Evolutionary conservation across 2,329 filamentous ascomycete species (phyloP).

Genomic region (Fusarium nygamai): DNA sequence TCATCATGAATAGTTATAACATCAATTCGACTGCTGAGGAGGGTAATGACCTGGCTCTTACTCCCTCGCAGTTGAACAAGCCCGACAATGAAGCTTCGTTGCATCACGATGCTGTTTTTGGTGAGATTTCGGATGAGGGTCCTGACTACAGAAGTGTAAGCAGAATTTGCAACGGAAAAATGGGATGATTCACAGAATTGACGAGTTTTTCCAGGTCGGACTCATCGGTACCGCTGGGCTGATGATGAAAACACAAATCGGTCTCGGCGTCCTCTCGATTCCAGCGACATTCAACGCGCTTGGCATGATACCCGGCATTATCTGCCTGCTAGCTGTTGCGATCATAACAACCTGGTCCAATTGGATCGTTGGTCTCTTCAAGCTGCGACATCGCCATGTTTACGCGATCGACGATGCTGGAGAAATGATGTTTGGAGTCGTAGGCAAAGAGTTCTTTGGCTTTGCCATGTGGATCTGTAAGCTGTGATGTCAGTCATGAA

Average conservation of each 20-base stretch:
- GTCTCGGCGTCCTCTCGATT: constrained; percentile 59
- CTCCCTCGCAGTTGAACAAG: background rate
- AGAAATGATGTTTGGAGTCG: constrained; percentile 56
- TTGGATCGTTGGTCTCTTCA: constrained; percentile 62
- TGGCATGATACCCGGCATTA: constrained; percentile 58
- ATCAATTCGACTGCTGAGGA: background rate
- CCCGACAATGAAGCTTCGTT: background rate
- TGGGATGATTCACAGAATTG: background rate
- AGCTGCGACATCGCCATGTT: constrained; percentile 59
- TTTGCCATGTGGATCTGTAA: constrained; percentile 50
- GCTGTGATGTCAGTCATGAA: rapidly evolving
- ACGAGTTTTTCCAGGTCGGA: constrained; percentile 45
- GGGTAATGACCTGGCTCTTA: background rate
- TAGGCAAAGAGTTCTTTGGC: constrained; percentile 56
- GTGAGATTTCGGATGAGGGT: constrained; percentile 42
- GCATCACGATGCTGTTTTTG: constrained; percentile 45
- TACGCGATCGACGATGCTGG: constrained; percentile 66
- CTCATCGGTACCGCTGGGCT: constrained; percentile 56
- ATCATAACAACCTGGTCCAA: constrained; percentile 59
- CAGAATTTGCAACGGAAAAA: background rate
- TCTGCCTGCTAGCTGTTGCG: constrained; percentile 53
- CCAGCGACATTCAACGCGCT: constrained; percentile 56
- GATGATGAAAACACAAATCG: constrained; percentile 60
- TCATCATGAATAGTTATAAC: background rate
- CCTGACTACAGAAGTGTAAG: constrained; percentile 46